A percentile compares a stretch with the other conserved stretches of the same genome.
These are phyloP conservation scores for Euphorbia lathyris DNA, from an alignment of 345 rosid species.

Conservation along the genomic window DNA sequence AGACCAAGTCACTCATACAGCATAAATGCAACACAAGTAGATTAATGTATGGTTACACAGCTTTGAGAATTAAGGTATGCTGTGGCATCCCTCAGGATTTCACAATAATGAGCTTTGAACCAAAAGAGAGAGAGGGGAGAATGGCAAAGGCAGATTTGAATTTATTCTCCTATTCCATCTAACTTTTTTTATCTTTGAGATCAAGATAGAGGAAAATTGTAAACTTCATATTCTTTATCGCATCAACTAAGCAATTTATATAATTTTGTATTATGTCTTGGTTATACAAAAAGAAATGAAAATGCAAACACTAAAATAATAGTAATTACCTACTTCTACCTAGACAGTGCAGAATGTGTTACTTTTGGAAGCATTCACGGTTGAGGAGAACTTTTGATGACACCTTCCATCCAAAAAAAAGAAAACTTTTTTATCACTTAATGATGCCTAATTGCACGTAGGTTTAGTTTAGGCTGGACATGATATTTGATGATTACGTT, in stretches of 20 bases:
- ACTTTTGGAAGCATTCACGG: neutral
- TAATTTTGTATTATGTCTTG: neutral
- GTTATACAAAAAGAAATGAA: neutral
- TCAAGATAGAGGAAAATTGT: neutral
- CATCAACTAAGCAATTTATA: neutral
- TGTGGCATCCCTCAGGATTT: neutral
- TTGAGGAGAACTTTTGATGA: neutral
- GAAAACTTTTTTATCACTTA: neutral
- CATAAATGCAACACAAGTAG: neutral
- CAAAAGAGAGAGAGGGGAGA: too few species aligned
- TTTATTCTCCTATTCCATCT: neutral
- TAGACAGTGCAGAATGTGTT: too few species aligned
- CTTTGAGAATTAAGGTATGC: neutral
- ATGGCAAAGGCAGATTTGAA: neutral
- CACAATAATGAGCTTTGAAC: neutral
- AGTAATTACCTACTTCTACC: neutral
- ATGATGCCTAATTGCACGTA: neutral
- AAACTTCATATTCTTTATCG: neutral
- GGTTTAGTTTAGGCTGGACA: too few species aligned
- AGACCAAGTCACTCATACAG: constrained; percentile 1
- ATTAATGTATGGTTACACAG: neutral
- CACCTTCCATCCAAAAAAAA: neutral
- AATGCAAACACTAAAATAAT: neutral
- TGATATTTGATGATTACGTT: too few species aligned
- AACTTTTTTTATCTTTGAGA: neutral